A percentile compares a stretch with the other conserved stretches of the same genome.
phyloP scores from a whole-genome alignment of 352 stramenopile species.

The Pythium utonaiense region DNA sequence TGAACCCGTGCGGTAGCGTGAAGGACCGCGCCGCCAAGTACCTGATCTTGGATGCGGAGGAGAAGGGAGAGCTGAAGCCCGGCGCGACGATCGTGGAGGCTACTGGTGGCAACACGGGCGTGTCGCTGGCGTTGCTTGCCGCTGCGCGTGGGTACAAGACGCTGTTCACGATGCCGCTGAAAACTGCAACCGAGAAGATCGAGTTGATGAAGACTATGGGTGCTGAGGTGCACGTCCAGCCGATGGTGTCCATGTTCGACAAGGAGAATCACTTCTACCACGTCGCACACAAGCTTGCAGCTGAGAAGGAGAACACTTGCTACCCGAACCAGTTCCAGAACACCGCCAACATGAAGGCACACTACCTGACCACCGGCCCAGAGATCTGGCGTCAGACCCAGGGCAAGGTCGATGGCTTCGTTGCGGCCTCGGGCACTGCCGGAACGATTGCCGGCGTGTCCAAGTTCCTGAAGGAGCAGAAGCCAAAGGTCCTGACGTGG shows the following conservation, averaged over 20 bases:
- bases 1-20: slow-evolving; percentile 92
- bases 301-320: slow-evolving; percentile 32
- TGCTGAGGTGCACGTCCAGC: slow-evolving; percentile 58
- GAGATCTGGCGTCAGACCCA: slow-evolving; percentile 89
- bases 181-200: slow-evolving; percentile 70
- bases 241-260: slow-evolving; percentile 59
- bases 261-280: slow-evolving; percentile 77
- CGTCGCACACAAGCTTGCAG: slow-evolving; percentile 49
- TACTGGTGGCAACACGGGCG: slow-evolving; percentile 91
- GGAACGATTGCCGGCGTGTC: slow-evolving; percentile 91
- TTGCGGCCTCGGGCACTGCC: slow-evolving; percentile 88
- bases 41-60: slow-evolving; percentile 92
- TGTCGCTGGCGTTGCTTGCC: slow-evolving; percentile 88
- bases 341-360: slow-evolving; percentile 60
- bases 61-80: slow-evolving; percentile 71
- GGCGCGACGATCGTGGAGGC: slow-evolving; percentile 71
- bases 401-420: slow-evolving; percentile 89
- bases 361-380: slow-evolving; percentile 76
- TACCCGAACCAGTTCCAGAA: slow-evolving; percentile 82
- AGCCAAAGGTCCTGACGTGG: slow-evolving; percentile 53
- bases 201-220: slow-evolving; percentile 80
- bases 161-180: slow-evolving; percentile 70
- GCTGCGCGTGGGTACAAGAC: slow-evolving; percentile 83
- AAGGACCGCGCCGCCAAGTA: slow-evolving; percentile 93
- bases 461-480: slow-evolving; percentile 91